These are phyloP conservation scores for Amaranthus cruentus DNA, from an alignment of 148 eudicot genomes.

Conservation along the genomic window DNA sequence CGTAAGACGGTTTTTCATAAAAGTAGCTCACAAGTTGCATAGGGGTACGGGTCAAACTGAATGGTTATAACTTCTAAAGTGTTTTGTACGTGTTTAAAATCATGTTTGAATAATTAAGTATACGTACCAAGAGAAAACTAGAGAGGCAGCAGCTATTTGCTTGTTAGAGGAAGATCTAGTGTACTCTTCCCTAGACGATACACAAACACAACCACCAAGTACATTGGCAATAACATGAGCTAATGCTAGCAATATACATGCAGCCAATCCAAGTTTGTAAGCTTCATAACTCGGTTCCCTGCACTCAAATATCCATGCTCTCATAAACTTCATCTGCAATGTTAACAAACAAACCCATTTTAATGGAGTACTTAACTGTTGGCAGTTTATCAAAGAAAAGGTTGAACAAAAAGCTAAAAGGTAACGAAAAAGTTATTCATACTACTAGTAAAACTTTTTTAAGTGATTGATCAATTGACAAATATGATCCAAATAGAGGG, in stretches of 20 bases:
- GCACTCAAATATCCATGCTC: constrained; percentile 61
- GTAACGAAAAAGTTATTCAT: not conserved
- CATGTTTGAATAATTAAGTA: not conserved
- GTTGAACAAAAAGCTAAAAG: too few relatives aligned
- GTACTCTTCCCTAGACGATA: constrained; percentile 56
- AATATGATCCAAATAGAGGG: too few relatives aligned
- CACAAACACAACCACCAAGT: constrained; percentile 74
- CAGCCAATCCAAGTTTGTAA: constrained; percentile 73
- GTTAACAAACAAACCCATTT: not conserved
- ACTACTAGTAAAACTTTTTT: not conserved
- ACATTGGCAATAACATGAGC: constrained; percentile 66
- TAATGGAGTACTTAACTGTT: not conserved
- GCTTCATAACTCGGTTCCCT: constrained; percentile 77
- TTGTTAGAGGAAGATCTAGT: constrained; percentile 53
- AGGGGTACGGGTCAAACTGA: too few relatives aligned
- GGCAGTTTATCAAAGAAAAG: too few relatives aligned
- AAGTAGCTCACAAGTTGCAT: too few relatives aligned
- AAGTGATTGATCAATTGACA: too few relatives aligned
- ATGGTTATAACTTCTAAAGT: too few relatives aligned
- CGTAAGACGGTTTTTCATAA: too few relatives aligned
- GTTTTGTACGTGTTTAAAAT: too few relatives aligned
- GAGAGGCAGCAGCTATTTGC: constrained; percentile 64
- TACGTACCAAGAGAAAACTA: constrained; percentile 62
- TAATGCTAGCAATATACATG: constrained; percentile 50
- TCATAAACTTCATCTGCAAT: constrained; percentile 47